These are phyloP conservation scores for Magnolia sinica DNA, from an alignment of 164 flowering plant genomes.

Conservation along the genomic window DNA sequence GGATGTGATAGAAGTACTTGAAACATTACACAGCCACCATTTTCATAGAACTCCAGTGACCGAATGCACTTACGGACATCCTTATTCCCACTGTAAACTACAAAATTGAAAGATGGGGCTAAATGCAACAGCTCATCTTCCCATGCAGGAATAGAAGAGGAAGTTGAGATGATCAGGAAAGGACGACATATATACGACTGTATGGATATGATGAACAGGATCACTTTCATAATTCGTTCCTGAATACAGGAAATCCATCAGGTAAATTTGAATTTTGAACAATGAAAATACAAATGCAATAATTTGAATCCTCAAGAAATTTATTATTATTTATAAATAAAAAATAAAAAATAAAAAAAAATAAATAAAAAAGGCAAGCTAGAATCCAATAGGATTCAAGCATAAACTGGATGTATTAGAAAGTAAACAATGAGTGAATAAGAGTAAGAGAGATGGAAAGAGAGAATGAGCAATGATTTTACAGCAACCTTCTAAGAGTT, in stretches of 20 bases:
- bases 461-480: neutral
- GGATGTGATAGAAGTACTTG: constrained; percentile 57
- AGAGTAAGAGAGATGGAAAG: neutral
- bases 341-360: no score
- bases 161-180: constrained; percentile 52
- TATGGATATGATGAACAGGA: constrained; percentile 49
- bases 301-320: neutral
- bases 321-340: no score
- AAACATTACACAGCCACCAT: constrained; percentile 49
- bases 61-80: constrained; percentile 41
- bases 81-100: constrained; percentile 53
- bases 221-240: constrained; percentile 50
- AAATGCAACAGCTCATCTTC: constrained; percentile 55
- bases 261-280: neutral
- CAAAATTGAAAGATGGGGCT: constrained; percentile 52
- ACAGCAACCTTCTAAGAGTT: neutral
- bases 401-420: neutral
- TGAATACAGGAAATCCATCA: constrained; percentile 27
- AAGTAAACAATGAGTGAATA: neutral
- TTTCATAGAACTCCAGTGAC: constrained; percentile 57
- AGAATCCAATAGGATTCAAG: neutral
- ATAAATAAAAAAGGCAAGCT: neutral
- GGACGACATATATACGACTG: constrained; percentile 38
- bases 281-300: neutral
- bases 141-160: constrained; percentile 44